These are phyloP conservation scores for Crithidia acanthocephali DNA, from an alignment of 208 protist species.

Conservation along the genomic window DNA sequence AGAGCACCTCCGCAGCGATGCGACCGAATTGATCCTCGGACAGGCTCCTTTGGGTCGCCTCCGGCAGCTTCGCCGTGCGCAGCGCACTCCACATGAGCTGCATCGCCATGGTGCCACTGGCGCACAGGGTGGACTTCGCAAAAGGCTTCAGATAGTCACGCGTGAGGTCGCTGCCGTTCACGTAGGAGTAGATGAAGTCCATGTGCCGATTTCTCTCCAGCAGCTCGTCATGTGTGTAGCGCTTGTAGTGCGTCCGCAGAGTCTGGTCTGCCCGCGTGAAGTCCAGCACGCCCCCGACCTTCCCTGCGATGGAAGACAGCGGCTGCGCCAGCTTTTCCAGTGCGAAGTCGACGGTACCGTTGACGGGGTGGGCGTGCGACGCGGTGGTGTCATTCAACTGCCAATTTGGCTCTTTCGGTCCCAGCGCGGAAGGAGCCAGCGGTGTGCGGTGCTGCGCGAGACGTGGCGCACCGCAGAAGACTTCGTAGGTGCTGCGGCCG, in stretches of 20 bases:
- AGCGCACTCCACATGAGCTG: conserved; percentile 15
- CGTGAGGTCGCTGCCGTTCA: conserved; percentile 29
- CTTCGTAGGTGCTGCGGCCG: conserved; percentile 24
- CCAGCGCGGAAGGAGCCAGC: conserved; percentile 7
- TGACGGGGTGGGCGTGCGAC: background rate
- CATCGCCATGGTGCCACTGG: conserved; percentile 10
- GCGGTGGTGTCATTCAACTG: conserved; percentile 6
- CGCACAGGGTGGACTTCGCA: conserved; percentile 8
- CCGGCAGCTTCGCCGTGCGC: background rate
- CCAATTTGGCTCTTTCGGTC: conserved; percentile 6
- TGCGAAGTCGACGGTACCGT: conserved; percentile 12
- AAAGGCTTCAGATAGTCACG: conserved; percentile 23
- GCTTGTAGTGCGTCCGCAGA: conserved; percentile 25
- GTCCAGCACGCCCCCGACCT: too few species aligned
- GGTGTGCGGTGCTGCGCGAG: conserved; percentile 8
- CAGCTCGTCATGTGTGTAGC: conserved; percentile 10
- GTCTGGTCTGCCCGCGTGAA: conserved; percentile 10
- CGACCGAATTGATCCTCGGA: background rate
- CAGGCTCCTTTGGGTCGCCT: background rate
- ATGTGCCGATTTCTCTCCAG: conserved; percentile 11
- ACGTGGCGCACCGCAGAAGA: conserved; percentile 10
- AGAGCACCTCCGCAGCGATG: conserved; percentile 6
- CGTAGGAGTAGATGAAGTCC: conserved; percentile 34
- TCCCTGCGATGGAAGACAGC: background rate
- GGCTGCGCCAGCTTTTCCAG: conserved; percentile 8